Percentiles rank a stretch among this genome's conserved stretches.
Evolutionary conservation across 1,284 basidiomycete genomes (phyloP).

Genomic region (Violaceomyces palustris): DNA sequence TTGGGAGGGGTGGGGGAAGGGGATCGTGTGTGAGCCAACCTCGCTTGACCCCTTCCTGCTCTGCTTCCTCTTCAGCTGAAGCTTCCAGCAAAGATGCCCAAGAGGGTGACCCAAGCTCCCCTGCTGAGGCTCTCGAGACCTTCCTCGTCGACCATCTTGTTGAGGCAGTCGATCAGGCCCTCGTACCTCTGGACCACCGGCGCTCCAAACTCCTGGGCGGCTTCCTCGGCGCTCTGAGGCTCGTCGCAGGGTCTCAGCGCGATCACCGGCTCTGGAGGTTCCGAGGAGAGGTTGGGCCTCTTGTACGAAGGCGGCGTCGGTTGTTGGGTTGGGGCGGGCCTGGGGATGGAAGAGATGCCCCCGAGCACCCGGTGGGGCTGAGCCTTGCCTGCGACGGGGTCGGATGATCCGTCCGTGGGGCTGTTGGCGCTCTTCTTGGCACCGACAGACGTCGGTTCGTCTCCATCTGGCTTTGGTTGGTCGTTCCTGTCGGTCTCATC

Average conservation of each 20-base stretch:
- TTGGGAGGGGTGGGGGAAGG: no score
- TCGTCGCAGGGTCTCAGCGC: conserved; percentile 48
- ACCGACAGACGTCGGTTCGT: neutral
- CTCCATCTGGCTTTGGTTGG: no score
- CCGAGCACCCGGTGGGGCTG: no score
- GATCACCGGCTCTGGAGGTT: conserved; percentile 49
- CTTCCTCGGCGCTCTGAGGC: conserved; percentile 23
- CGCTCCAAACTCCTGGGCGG: conserved; percentile 44
- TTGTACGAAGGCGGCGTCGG: no score
- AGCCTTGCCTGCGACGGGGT: conserved; percentile 1
- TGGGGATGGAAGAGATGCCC: no score
- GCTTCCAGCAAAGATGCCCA: conserved; percentile 34
- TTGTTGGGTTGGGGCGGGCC: no score
- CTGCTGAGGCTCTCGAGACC: conserved; percentile 46
- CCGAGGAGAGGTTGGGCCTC: no score
- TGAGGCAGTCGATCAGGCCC: conserved; percentile 44
- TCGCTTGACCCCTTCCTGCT: no score
- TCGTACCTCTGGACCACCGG: conserved; percentile 43
- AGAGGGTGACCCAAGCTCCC: conserved; percentile 44
- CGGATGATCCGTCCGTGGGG: no score
- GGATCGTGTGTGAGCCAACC: no score
- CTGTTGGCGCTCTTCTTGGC: neutral
- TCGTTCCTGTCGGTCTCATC: no score
- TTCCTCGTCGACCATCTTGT: conserved; percentile 50
- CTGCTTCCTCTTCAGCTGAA: conserved; percentile 28